Conservation (phyloP, 2,329 filamentous ascomycete species). For the Alternaria solani region DNA sequence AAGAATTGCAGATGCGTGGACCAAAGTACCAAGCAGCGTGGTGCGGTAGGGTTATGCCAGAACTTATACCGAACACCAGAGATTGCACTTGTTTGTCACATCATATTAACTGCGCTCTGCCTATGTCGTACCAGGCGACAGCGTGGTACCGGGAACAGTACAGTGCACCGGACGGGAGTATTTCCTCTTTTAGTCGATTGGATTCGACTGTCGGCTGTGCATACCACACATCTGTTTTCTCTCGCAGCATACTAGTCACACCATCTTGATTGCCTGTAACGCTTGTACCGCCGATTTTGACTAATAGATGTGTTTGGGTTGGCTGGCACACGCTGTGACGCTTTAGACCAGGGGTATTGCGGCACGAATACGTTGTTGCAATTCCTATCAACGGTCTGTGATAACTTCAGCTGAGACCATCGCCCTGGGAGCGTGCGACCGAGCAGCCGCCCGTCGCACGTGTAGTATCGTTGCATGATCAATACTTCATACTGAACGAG, state of each 20-base stretch:
- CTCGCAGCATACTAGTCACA: conserved; percentile 4
- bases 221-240: conserved; percentile 8
- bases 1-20: too few species aligned
- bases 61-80: not conserved
- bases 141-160: not conserved
- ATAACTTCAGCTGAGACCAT: not conserved
- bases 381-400: not conserved
- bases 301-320: not conserved
- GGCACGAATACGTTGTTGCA: not conserved
- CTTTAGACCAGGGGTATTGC: not conserved
- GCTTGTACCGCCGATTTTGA: not conserved
- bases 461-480: not conserved
- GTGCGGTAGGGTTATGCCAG: not conserved
- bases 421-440: not conserved
- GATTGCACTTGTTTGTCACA: not conserved
- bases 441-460: not conserved
- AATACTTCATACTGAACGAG: not conserved
- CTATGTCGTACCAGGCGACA: not conserved
- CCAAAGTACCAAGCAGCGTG: not conserved
- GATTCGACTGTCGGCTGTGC: not conserved
- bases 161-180: not conserved
- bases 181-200: not conserved
- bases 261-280: not conserved
- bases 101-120: not conserved
- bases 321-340: not conserved